phyloP scores from a whole-genome alignment of 148 eudicot genomes.

The Suaeda aralocaspica region DNA sequence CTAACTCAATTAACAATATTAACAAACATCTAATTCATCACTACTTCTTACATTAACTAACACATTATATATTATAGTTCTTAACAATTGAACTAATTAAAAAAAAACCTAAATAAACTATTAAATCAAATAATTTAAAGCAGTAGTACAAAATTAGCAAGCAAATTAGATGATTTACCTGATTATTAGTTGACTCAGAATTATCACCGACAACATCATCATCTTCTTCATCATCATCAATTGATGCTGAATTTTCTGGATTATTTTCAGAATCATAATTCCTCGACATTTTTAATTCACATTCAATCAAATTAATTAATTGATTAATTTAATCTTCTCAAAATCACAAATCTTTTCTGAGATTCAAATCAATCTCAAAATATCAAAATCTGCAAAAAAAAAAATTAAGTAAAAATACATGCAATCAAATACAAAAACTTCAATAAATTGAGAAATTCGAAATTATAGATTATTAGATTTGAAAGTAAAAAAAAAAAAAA shows the following conservation, averaged over 20 bases:
- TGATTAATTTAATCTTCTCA: slow-evolving; percentile 3
- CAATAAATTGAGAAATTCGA: not conserved
- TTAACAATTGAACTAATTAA: not conserved
- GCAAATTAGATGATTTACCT: slow-evolving; percentile 17
- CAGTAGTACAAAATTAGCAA: not conserved
- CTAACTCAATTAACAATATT: not conserved
- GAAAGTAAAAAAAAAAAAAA: not conserved
- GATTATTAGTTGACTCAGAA: slow-evolving; percentile 27
- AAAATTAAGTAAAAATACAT: not conserved
- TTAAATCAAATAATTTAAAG: not conserved
- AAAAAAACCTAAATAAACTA: not conserved
- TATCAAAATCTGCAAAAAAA: not conserved
- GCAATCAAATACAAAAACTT: not conserved
- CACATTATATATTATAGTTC: not conserved
- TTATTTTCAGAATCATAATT: slow-evolving; percentile 25
- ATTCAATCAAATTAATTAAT: slow-evolving; percentile 15
- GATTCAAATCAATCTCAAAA: not conserved
- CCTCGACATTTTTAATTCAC: slow-evolving; percentile 32
- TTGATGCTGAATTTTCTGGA: slow-evolving; percentile 14
- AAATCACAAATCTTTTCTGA: not conserved
- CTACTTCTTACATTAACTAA: not conserved
- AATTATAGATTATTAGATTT: no score
- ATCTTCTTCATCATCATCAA: slow-evolving; percentile 19
- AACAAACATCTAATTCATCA: not conserved
- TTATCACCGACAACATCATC: slow-evolving; percentile 26